Percentiles rank a stretch among this genome's conserved stretches.
phyloP scores from a whole-genome alignment of 208 protist genomes.

The Trichomonas vaginalis region DNA sequence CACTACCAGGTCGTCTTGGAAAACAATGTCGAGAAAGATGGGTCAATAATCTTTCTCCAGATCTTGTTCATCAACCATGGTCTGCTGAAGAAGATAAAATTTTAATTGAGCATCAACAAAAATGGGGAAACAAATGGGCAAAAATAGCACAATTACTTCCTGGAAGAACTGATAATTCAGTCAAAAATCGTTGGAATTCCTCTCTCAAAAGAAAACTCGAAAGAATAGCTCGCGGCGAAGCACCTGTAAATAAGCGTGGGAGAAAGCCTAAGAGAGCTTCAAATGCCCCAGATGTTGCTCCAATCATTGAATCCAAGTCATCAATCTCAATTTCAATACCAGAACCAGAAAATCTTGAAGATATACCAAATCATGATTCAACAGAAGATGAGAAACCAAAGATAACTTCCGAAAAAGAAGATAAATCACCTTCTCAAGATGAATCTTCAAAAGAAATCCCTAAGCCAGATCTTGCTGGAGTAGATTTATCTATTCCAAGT shows the following conservation, averaged over 20 bases:
- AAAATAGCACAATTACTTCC: background rate
- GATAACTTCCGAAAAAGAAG: background rate
- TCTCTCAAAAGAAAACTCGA: background rate
- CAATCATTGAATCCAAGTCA: background rate
- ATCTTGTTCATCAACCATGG: background rate
- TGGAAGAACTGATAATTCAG: background rate
- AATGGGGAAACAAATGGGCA: slow-evolving; percentile 5
- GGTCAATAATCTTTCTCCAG: background rate
- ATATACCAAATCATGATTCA: background rate
- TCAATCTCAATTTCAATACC: background rate
- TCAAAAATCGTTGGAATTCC: slow-evolving; percentile 8
- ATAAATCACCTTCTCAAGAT: background rate
- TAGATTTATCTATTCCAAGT: background rate
- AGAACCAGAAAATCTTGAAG: background rate
- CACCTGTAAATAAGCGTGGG: background rate
- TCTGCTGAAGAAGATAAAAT: slow-evolving; percentile 1
- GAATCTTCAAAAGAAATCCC: background rate
- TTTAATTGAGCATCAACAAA: background rate
- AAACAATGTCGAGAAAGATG: background rate
- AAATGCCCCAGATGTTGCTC: background rate
- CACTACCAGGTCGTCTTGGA: background rate
- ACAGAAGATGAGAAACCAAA: background rate
- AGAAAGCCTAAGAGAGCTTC: background rate
- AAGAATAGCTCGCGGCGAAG: background rate
- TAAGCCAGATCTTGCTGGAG: background rate